These are phyloP conservation scores for Ambrosiella cleistominuta DNA, from an alignment of 2,329 filamentous ascomycete genomes.

Conservation along the genomic window DNA sequence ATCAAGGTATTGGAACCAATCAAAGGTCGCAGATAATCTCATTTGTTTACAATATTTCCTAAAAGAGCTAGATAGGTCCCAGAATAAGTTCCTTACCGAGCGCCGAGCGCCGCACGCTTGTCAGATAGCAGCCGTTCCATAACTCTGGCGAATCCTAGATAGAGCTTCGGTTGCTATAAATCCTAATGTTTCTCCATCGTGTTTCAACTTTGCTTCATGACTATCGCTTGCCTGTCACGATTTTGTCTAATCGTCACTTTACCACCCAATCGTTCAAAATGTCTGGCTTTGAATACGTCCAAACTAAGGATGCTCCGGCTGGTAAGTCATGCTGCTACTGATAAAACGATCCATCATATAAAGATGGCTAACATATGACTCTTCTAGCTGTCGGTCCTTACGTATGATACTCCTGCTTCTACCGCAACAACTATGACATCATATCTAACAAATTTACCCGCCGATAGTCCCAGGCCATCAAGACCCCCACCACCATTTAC, in stretches of 20 bases:
- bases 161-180: background rate
- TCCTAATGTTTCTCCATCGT: constrained; percentile 3
- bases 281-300: constrained; percentile 23
- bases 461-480: constrained; percentile 45
- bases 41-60: constrained; percentile 3
- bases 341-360: background rate
- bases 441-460: background rate
- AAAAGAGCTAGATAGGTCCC: background rate
- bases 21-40: background rate
- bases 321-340: constrained; percentile 25
- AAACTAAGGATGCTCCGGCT: constrained; percentile 41
- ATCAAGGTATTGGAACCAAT: background rate
- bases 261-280: constrained; percentile 8
- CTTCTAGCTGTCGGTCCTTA: constrained; percentile 42
- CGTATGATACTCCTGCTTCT: constrained; percentile 25
- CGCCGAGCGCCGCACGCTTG: background rate
- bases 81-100: background rate
- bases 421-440: background rate
- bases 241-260: constrained; percentile 1
- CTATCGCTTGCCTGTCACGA: background rate
- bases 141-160: background rate
- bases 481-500: constrained; percentile 47
- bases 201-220: background rate
- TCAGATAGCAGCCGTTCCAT: background rate
- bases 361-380: background rate